Evolutionary conservation across 2,329 filamentous ascomycete species (phyloP).

Genomic region (Pseudocercospora cruenta): DNA sequence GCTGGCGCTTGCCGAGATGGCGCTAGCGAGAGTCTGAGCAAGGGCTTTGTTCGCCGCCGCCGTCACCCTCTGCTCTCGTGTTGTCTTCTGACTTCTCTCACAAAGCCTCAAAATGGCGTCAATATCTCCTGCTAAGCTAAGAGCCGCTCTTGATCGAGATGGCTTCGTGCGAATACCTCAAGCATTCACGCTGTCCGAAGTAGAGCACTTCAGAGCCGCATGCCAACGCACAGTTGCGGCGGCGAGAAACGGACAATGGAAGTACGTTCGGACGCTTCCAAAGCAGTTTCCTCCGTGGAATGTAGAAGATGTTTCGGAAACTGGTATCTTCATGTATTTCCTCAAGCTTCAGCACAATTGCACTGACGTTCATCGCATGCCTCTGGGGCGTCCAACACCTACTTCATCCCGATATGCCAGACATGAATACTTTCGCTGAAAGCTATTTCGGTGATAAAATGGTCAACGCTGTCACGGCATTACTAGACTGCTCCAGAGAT

Average conservation of each 20-base stretch:
- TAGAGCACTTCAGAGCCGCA: constrained; percentile 64
- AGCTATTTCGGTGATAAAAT: constrained; percentile 74
- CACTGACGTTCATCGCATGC: background rate
- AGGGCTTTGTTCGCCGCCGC: background rate
- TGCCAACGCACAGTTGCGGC: constrained; percentile 60
- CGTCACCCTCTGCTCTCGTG: background rate
- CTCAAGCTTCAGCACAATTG: background rate
- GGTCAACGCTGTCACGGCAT: constrained; percentile 64
- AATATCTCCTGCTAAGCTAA: constrained; percentile 38
- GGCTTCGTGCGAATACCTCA: constrained; percentile 76
- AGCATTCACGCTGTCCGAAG: constrained; percentile 60
- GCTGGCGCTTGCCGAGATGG: background rate
- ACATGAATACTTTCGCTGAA: constrained; percentile 61
- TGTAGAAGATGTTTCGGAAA: constrained; percentile 47
- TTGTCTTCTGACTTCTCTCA: background rate
- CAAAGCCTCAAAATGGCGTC: constrained; percentile 22
- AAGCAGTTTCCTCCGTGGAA: constrained; percentile 92
- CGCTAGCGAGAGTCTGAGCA: no score
- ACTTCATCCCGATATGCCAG: constrained; percentile 70
- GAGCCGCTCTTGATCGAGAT: constrained; percentile 64
- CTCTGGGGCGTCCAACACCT: constrained; percentile 64
- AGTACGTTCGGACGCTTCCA: constrained; percentile 78
- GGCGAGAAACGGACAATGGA: constrained; percentile 75
- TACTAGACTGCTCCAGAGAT: constrained; percentile 59
- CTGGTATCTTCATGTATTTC: constrained; percentile 82